Evolutionary conservation across 2,329 filamentous ascomycete species (phyloP).

Genomic region (Ceratocystis albifundus): DNA sequence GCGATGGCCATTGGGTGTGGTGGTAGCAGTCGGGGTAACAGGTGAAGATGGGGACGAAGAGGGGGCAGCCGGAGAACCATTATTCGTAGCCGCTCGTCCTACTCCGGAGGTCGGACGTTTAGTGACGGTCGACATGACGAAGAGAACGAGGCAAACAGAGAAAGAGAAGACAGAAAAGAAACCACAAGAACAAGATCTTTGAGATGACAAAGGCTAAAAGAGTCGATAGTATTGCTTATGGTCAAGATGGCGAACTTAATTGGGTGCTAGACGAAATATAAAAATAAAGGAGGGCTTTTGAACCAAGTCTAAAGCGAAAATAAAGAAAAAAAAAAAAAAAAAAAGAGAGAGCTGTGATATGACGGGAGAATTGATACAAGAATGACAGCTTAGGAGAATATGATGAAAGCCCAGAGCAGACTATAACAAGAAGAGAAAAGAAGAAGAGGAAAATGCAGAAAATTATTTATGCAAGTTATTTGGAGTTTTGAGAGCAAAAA

Average conservation of each 20-base stretch:
- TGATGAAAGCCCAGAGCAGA: too few relatives aligned
- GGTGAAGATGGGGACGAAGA: constrained; percentile 30
- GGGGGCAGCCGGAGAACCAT: constrained; percentile 37
- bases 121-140: constrained; percentile 21
- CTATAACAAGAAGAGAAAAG: too few relatives aligned
- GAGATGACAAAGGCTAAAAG: too few relatives aligned
- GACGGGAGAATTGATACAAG: constrained; percentile 1
- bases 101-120: constrained; percentile 22
- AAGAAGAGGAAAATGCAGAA: background rate
- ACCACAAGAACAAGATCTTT: background rate
- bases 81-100: constrained; percentile 19
- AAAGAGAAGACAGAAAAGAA: background rate
- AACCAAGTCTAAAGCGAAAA: background rate
- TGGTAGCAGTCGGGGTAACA: constrained; percentile 26
- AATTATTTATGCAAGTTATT: background rate
- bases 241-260: background rate
- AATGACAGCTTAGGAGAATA: background rate
- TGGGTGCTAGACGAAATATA: background rate
- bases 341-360: background rate
- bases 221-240: background rate
- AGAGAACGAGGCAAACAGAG: background rate
- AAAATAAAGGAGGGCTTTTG: background rate
- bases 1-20: constrained; percentile 35
- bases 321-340: background rate
- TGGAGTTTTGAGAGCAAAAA: background rate